Conservation (phyloP, 129 eudicot genomes). For the Flaveria trinervia region DNA sequence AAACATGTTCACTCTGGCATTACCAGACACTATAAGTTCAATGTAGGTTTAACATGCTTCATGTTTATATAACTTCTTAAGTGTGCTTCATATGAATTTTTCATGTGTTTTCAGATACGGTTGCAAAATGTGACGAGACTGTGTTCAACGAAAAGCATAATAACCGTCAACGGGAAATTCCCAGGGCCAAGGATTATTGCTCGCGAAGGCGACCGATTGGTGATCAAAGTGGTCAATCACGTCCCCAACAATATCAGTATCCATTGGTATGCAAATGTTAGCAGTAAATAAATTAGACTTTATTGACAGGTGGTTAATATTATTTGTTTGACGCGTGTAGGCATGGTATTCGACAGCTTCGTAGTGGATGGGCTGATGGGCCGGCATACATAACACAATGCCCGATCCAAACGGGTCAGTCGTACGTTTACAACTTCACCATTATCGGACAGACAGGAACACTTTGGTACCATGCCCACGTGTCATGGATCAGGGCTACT, state of each 20-base stretch:
- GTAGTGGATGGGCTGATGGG: constrained; percentile 62
- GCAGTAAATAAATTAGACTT: not conserved
- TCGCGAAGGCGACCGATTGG: constrained; percentile 63
- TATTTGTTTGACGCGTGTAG: constrained; percentile 28
- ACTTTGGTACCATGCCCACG: constrained; percentile 57
- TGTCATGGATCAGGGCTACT: constrained; percentile 55
- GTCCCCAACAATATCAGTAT: constrained; percentile 58
- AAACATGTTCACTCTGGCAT: constrained; percentile 27
- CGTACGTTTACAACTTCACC: constrained; percentile 55
- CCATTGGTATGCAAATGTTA: constrained; percentile 50
- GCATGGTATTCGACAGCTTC: constrained; percentile 61
- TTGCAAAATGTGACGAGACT: constrained; percentile 65
- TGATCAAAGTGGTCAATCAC: constrained; percentile 61
- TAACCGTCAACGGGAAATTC: constrained; percentile 64
- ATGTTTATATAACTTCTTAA: not conserved
- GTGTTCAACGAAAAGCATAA: constrained; percentile 60
- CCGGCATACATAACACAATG: constrained; percentile 61
- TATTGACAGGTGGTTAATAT: not conserved
- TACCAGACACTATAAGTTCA: constrained; percentile 62
- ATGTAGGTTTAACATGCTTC: constrained; percentile 39
- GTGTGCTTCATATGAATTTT: not conserved
- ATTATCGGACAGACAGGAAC: constrained; percentile 58
- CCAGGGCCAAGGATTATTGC: constrained; percentile 69
- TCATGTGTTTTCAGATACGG: constrained; percentile 41
- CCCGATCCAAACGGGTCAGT: constrained; percentile 52